A percentile compares a stretch with the other conserved stretches of the same genome.
phyloP scores from a whole-genome alignment of 2,329 filamentous ascomycete genomes.

The Thielaviopsis euricoi region DNA sequence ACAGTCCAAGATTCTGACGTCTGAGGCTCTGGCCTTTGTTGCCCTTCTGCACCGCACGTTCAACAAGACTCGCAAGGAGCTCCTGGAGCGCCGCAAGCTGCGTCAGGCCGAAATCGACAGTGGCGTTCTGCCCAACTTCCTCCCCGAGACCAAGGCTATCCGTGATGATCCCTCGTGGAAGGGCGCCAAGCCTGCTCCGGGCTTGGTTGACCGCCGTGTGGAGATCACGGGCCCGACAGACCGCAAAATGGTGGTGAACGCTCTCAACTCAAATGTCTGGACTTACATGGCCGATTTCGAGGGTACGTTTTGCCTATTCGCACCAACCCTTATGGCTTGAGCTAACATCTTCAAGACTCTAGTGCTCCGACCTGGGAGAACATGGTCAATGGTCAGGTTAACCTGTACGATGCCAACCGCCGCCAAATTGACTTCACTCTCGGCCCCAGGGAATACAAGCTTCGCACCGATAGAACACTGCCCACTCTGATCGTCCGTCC shows the following conservation, averaged over 20 bases:
- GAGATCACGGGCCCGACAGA: conserved; percentile 97
- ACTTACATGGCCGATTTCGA: conserved; percentile 99
- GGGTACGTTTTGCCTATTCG: conserved; percentile 36
- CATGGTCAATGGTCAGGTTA: conserved; percentile 97
- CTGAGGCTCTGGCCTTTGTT: conserved; percentile 79
- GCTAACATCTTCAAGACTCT: conserved; percentile 45
- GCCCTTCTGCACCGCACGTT: conserved; percentile 90
- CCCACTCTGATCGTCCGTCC: conserved; percentile 90
- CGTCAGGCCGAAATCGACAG: conserved; percentile 89
- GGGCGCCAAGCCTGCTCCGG: conserved; percentile 78
- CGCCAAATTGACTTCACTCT: conserved; percentile 93
- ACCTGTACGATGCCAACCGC: conserved; percentile 91
- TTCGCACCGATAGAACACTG: conserved; percentile 69
- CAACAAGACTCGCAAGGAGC: conserved; percentile 71
- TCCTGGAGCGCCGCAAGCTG: conserved; percentile 70
- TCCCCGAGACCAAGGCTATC: conserved; percentile 89
- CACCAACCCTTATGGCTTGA: not conserved
- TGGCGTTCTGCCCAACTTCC: conserved; percentile 78
- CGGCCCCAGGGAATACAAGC: conserved; percentile 90
- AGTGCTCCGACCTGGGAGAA: conserved; percentile 96
- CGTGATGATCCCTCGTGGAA: conserved; percentile 90
- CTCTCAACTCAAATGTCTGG: conserved; percentile 88
- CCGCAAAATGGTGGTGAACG: conserved; percentile 98
- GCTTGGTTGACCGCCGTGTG: conserved; percentile 79
- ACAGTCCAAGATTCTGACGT: conserved; percentile 81